These are phyloP conservation scores for Silene coronaria DNA, from an alignment of 179 eudicot species.

Conservation along the genomic window DNA sequence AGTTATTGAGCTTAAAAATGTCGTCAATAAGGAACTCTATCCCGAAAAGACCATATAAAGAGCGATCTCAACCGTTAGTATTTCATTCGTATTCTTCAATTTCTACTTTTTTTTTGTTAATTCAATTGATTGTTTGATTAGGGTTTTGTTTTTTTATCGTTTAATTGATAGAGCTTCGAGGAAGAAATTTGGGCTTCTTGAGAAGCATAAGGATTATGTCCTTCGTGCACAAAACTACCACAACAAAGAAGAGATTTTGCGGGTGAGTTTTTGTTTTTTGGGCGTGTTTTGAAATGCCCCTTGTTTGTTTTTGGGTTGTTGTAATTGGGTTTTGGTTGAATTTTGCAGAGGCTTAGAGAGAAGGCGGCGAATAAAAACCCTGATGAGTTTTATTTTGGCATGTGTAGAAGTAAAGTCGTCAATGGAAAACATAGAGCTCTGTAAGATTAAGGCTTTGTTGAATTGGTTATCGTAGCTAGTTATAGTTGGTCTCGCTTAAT, in stretches of 20 bases:
- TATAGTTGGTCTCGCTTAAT: not conserved
- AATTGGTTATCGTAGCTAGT: not conserved
- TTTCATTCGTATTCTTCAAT: not conserved
- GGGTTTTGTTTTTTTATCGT: not conserved
- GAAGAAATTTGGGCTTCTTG: slow-evolving; percentile 64
- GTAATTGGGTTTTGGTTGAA: not conserved
- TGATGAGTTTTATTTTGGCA: slow-evolving; percentile 73
- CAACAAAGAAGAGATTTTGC: slow-evolving; percentile 64
- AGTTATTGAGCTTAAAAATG: slow-evolving; percentile 30
- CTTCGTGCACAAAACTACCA: slow-evolving; percentile 63
- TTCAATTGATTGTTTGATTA: not conserved
- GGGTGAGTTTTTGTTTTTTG: slow-evolving; percentile 26
- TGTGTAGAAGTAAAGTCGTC: slow-evolving; percentile 54
- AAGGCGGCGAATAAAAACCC: slow-evolving; percentile 79
- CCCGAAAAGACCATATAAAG: slow-evolving; percentile 63
- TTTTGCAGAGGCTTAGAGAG: slow-evolving; percentile 60
- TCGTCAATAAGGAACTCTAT: slow-evolving; percentile 67
- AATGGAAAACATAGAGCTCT: slow-evolving; percentile 63
- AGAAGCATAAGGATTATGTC: slow-evolving; percentile 84
- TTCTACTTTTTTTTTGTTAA: not conserved
- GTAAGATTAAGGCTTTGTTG: slow-evolving; percentile 32
- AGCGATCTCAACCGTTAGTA: slow-evolving; percentile 83
- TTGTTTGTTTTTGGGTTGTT: not conserved
- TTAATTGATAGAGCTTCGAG: slow-evolving; percentile 37
- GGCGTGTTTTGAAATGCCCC: not conserved